phyloP scores from a whole-genome alignment of 148 eudicot species.

The Gaultheria prostrata region DNA sequence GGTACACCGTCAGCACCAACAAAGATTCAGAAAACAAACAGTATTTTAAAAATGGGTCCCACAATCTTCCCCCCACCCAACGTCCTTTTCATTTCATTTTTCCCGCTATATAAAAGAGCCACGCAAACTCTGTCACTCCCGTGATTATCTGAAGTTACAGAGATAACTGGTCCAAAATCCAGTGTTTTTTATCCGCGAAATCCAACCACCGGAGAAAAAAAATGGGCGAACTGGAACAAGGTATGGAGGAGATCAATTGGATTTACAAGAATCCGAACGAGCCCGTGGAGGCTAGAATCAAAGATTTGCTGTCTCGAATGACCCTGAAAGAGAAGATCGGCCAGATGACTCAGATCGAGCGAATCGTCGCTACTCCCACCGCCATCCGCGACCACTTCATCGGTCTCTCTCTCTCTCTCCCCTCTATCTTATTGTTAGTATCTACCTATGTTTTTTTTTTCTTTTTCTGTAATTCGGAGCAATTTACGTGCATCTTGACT shows the following conservation, averaged over 20 bases:
- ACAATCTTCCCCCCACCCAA: background rate
- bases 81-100: background rate
- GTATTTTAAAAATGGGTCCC: background rate
- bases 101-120: constrained; percentile 1
- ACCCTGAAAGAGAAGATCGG: constrained; percentile 80
- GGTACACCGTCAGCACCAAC: background rate
- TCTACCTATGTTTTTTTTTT: background rate
- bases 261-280: constrained; percentile 69
- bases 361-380: constrained; percentile 53
- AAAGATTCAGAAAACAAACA: background rate
- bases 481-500: too few species aligned
- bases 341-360: constrained; percentile 91
- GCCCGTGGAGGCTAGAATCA: constrained; percentile 62
- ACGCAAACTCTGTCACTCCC: background rate
- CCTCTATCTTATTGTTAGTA: background rate
- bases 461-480: too few species aligned
- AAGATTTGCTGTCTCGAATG: constrained; percentile 77
- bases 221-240: constrained; percentile 19
- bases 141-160: constrained; percentile 22
- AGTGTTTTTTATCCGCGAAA: background rate
- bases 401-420: background rate
- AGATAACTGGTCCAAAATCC: constrained; percentile 26
- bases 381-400: constrained; percentile 43
- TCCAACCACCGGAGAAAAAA: background rate
- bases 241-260: constrained; percentile 23